These are phyloP conservation scores for Termitomyces sp. DNA, from an alignment of 768 basidiomycete species.

Conservation along the genomic window DNA sequence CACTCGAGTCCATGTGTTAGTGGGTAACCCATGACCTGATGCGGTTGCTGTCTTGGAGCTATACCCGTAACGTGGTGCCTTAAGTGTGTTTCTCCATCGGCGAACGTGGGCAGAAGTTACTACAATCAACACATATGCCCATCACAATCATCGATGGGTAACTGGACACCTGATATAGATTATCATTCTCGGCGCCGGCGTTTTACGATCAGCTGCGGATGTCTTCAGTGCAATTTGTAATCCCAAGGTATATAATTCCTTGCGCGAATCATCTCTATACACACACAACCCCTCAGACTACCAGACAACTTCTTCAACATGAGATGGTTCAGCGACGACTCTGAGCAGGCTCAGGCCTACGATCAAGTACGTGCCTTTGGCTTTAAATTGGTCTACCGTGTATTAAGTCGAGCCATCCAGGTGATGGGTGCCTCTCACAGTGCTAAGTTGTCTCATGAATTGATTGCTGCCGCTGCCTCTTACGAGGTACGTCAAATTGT, in stretches of 20 bases:
- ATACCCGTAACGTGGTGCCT: no score
- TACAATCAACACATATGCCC: background rate
- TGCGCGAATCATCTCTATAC: background rate
- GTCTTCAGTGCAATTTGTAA: background rate
- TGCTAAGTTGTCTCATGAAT: conserved; percentile 58
- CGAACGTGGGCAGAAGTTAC: background rate
- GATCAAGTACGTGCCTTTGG: conserved; percentile 25
- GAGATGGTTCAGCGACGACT: conserved; percentile 40
- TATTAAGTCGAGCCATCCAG: conserved; percentile 23
- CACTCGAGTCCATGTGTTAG: background rate
- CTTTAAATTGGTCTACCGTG: background rate
- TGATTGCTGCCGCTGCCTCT: conserved; percentile 63
- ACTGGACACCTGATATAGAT: background rate
- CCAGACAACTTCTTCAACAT: conserved; percentile 20
- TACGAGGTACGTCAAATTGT: conserved; percentile 43
- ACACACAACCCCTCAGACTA: background rate
- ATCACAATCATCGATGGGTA: background rate
- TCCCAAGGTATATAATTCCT: background rate
- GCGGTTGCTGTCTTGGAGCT: background rate
- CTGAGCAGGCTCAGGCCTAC: conserved; percentile 39
- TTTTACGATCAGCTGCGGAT: background rate
- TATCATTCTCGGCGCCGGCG: no score
- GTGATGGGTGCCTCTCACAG: conserved; percentile 48
- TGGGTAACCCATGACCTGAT: background rate
- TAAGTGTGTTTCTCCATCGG: background rate